Percentiles rank a stretch among this genome's conserved stretches.
Evolutionary conservation across 2,329 filamentous ascomycete species (phyloP).

Genomic region (Corinectria fuckeliana): DNA sequence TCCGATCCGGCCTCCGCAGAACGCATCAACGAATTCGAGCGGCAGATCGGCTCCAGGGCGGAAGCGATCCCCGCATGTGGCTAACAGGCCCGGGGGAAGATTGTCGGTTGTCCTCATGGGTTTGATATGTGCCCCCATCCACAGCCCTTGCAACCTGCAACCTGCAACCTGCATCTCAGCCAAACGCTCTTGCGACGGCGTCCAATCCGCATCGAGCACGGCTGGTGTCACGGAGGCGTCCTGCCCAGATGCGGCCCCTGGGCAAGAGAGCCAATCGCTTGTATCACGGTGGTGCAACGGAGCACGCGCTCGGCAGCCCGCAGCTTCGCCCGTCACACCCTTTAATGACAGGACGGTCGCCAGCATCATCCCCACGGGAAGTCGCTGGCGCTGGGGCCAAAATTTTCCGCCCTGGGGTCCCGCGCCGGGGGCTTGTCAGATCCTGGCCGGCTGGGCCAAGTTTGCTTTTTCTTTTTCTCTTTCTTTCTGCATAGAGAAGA

Average conservation of each 20-base stretch:
- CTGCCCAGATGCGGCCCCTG: slow-evolving; percentile 16
- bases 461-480: slow-evolving; percentile 9
- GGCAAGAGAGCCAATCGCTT: slow-evolving; percentile 26
- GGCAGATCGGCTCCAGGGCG: slow-evolving; percentile 24
- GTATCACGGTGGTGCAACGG: slow-evolving; percentile 20
- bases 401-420: slow-evolving; percentile 32
- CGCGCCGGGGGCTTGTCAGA: slow-evolving; percentile 15
- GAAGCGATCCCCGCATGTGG: slow-evolving; percentile 17
- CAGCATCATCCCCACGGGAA: slow-evolving; percentile 30
- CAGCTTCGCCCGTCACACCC: slow-evolving; percentile 26
- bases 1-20: neutral
- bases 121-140: no score
- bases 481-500: neutral
- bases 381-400: slow-evolving; percentile 26
- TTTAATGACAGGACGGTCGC: slow-evolving; percentile 35
- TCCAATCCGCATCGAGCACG: slow-evolving; percentile 12
- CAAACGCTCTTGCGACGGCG: slow-evolving; percentile 21
- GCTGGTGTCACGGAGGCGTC: slow-evolving; percentile 20
- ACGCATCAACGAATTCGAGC: neutral
- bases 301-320: slow-evolving; percentile 19
- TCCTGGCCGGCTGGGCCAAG: slow-evolving; percentile 12
- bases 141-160: no score
- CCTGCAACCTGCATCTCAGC: slow-evolving; percentile 17
- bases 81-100: slow-evolving; percentile 18
- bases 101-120: slow-evolving; percentile 21